Conservation (phyloP, 2,329 filamentous ascomycete genomes). For the Chaetomium sp. region DNA sequence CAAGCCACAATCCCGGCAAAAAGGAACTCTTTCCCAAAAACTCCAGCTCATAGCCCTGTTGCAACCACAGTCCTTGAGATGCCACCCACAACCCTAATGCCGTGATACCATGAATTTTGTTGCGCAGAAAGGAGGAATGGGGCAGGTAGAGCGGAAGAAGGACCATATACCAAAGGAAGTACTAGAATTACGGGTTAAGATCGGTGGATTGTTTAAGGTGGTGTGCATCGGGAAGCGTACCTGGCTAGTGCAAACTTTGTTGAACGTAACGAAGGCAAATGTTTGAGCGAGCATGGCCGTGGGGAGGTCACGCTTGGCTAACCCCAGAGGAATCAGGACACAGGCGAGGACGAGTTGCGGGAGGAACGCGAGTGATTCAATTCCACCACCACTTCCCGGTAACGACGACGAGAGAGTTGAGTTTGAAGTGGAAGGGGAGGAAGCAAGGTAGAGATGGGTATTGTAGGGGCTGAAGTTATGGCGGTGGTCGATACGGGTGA, state of each 20-base stretch:
- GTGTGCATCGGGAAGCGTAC: conserved; percentile 42
- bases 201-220: not conserved
- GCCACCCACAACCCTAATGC: conserved; percentile 68
- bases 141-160: conserved; percentile 90
- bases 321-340: conserved; percentile 58
- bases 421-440: conserved; percentile 35
- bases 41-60: conserved; percentile 68
- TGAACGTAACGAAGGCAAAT: conserved; percentile 94
- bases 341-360: conserved; percentile 80
- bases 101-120: conserved; percentile 53
- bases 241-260: conserved; percentile 98
- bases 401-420: conserved; percentile 18
- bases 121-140: conserved; percentile 61
- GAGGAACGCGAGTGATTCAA: conserved; percentile 80
- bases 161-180: conserved; percentile 97
- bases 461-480: conserved; percentile 99
- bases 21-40: conserved; percentile 80
- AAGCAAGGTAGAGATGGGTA: conserved; percentile 79
- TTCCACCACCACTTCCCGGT: conserved; percentile 29
- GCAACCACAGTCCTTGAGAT: conserved; percentile 69
- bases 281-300: conserved; percentile 89
- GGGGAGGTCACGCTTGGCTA: conserved; percentile 77
- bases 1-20: conserved; percentile 71
- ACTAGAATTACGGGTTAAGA: conserved; percentile 45
- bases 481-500: conserved; percentile 88